Evolutionary conservation across 129 eudicot species (phyloP), one percentile per base, ranked within the genome.

Genomic region (Solidago caesia): DNA sequence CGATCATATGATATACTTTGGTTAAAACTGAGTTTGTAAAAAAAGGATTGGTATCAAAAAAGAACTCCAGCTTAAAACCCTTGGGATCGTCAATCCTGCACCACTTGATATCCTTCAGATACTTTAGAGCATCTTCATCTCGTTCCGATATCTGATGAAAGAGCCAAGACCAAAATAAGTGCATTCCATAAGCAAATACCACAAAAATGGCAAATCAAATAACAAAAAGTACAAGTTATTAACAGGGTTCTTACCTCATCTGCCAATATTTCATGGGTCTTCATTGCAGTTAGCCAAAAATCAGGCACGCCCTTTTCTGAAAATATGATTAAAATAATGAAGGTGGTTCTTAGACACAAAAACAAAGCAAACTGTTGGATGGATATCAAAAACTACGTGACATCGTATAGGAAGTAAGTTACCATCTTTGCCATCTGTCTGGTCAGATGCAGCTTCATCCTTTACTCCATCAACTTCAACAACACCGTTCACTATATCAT

Each of bases 41-140:
- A 68, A 68, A 94, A 4, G 97, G 99, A 69, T 91, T 94, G 46
- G 89, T 62, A 53, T 88, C 89, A 61, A 94, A 94, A 75, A 80
- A 84, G 87, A 94, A 91, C 67, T 94, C 96, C 8, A 94, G 99
- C 90, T 87, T 88, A 74, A 94, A 94, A 29, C 99, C 99, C 94
- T 91, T 91, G 67, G 92, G 96, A 53, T 90, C 83, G 57, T 88
- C 88, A 43, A 87, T 82, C 66, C 83, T 77, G 53, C 75, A 81
- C 98, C 98, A 90, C 82, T 85, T 93, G 73, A 93, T 90, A 80
- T 93, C 97, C 76, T 83, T 88, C 66, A 93, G 81, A 81, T 81
- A 93, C 21, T 86, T 88, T 8, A 93, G 87, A 76, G 98, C 97
- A 59, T 84, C 98, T 68, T 93, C 97, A 83, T 93, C 98, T 13